Base-by-base conservation (phyloP, 768 basidiomycete genomes). In the Tricholoma saponaceum region DNA sequence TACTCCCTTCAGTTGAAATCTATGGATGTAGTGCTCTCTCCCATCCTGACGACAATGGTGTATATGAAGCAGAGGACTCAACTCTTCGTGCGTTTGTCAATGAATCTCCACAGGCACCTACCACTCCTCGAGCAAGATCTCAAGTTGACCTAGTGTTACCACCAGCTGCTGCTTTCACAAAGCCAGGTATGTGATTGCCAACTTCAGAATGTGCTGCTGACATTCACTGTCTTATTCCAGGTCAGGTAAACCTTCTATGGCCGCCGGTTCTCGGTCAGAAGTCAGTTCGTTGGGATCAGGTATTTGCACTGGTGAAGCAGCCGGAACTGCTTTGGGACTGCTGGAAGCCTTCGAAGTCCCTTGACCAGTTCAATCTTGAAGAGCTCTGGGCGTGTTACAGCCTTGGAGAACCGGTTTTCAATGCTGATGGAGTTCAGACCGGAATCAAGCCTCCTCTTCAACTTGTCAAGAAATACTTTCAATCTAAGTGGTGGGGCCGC, bases 381-480 rank as follows among this genome's bases (percentile, higher is more conserved):
- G 64, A 62, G 2, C 47, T 67, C 6, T 69, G 66, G 65, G 26
- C 43, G 1, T 58, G 59, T 18, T 71, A 62, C 28, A 54, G 43
- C 25, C 28, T 58, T 23, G 67, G 68, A 9, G 65, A 68, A 41
- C 25, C 51, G 6, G 62, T 66, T 5, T 60, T 57, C 14, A 47
- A 66, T 44, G 54, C 32, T 1, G 49, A 58, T 0, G 62, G 62
- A 7, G 39, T 43, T 22, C 65, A 67, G 43, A 66, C 63, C 1
- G 66, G 70, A 4, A 30, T 64, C 37, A 66, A 70, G 33, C 71
- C 66, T 12, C 69, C 69, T 1, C 56, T 72, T 26, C 60, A 59
- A 12, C 18, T 61, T 0, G 62, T 70, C 14, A 66, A 70, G 41
- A 33, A 60, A 22, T 51, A 59, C 16, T 68, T 69, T 32, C 55